phyloP scores from a whole-genome alignment of 257 asterid species.

The Solanum gandarillasii region DNA sequence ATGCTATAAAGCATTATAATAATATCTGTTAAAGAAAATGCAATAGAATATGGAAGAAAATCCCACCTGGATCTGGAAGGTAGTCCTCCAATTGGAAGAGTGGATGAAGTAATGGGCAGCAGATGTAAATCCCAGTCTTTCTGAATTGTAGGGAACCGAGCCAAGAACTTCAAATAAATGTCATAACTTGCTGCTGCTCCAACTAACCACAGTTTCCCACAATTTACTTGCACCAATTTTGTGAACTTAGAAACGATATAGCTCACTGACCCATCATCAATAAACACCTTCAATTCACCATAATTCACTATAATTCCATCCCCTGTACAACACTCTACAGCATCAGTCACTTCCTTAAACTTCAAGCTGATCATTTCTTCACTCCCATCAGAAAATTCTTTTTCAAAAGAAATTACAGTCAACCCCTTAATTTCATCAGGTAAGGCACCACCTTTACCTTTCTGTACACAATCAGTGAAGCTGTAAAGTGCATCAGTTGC shows the following conservation, averaged over 20 bases:
- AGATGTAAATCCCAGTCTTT: conserved; percentile 74
- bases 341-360: conserved; percentile 40
- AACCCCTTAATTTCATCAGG: conserved; percentile 48
- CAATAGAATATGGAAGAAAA: not conserved
- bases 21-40: not conserved
- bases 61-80: conserved; percentile 46
- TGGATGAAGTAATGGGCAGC: conserved; percentile 61
- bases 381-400: conserved; percentile 37
- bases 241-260: conserved; percentile 39
- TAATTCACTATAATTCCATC: conserved; percentile 44
- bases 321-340: conserved; percentile 25
- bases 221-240: conserved; percentile 30
- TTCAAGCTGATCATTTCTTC: conserved; percentile 35
- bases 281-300: conserved; percentile 60
- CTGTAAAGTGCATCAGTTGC: conserved; percentile 44
- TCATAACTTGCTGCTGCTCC: conserved; percentile 49
- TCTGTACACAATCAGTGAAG: conserved; percentile 37
- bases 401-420: conserved; percentile 34
- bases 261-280: conserved; percentile 34
- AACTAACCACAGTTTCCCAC: conserved; percentile 60
- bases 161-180: conserved; percentile 40
- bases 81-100: conserved; percentile 32
- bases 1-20: not conserved
- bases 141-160: conserved; percentile 47
- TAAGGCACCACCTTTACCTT: conserved; percentile 37